A percentile compares a stretch with the other conserved stretches of the same genome.
These are phyloP conservation scores for Eucalyptus lansdowneana DNA, from an alignment of 345 rosid genomes.

Conservation along the genomic window DNA sequence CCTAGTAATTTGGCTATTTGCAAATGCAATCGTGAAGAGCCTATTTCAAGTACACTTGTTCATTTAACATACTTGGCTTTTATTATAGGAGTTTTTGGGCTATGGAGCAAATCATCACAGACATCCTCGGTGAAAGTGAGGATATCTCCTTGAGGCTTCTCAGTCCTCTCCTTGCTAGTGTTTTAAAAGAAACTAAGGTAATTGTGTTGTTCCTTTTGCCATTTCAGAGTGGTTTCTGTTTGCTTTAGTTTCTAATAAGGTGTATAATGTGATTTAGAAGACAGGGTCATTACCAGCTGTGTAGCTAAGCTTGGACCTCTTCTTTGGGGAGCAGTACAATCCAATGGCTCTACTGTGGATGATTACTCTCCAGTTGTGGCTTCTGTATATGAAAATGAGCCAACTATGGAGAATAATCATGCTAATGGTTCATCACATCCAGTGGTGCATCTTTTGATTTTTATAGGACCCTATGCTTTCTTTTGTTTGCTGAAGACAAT, in stretches of 20 bases:
- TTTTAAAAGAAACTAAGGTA: constrained; percentile 54
- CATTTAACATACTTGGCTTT: neutral
- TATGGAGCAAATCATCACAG: constrained; percentile 68
- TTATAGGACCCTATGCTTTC: neutral
- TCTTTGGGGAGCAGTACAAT: constrained; percentile 40
- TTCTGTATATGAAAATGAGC: constrained; percentile 28
- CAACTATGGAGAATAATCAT: constrained; percentile 3
- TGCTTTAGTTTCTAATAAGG: neutral
- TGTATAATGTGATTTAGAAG: constrained; percentile 18
- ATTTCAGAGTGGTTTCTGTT: neutral
- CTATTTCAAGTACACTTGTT: neutral
- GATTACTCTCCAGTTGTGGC: constrained; percentile 44
- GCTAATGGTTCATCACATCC: constrained; percentile 7
- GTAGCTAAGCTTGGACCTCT: constrained; percentile 38
- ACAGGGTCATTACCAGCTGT: constrained; percentile 43
- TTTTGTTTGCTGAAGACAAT: neutral
- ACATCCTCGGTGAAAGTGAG: constrained; percentile 55
- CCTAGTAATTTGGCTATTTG: neutral
- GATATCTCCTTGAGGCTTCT: constrained; percentile 40
- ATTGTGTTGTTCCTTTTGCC: neutral
- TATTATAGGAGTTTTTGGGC: constrained; percentile 3
- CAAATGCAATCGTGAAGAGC: neutral
- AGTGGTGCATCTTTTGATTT: constrained; percentile 24
- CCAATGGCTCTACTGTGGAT: constrained; percentile 20
- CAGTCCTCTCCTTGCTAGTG: constrained; percentile 40